Percentiles rank a stretch among this genome's conserved stretches.
Evolutionary conservation across 768 basidiomycete species (phyloP).

Genomic region (Russula olivacea): DNA sequence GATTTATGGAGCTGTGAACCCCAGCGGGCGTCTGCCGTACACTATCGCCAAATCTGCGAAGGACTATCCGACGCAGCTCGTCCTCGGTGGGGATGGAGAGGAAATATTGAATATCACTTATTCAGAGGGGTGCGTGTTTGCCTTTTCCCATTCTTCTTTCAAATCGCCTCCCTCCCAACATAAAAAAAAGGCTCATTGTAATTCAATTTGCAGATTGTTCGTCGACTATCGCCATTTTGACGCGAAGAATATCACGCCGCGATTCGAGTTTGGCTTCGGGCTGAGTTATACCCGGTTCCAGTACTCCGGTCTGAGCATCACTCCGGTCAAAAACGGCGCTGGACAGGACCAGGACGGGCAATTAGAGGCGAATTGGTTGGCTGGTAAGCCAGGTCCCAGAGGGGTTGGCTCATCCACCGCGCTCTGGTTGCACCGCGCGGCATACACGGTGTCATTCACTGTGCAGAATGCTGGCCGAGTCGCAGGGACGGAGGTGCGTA

Average conservation of each 20-base stretch:
- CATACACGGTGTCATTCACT: slow-evolving; percentile 55
- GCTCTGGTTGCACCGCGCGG: slow-evolving; percentile 67
- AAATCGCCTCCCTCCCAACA: too few species aligned
- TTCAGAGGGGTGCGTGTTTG: slow-evolving; percentile 41
- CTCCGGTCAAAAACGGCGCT: slow-evolving; percentile 40
- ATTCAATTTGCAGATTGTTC: slow-evolving; percentile 25
- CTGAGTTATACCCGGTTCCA: slow-evolving; percentile 79
- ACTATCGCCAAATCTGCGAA: slow-evolving; percentile 56
- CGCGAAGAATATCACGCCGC: slow-evolving; percentile 62
- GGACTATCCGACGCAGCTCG: slow-evolving; percentile 48
- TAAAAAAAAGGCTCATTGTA: background rate
- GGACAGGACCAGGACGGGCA: slow-evolving; percentile 35
- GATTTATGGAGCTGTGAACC: slow-evolving; percentile 71
- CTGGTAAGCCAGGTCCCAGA: slow-evolving; percentile 49
- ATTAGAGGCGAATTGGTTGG: slow-evolving; percentile 50
- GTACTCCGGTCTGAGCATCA: slow-evolving; percentile 54
- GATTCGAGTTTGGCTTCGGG: slow-evolving; percentile 88
- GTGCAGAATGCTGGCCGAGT: slow-evolving; percentile 59
- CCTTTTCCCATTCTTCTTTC: slow-evolving; percentile 9
- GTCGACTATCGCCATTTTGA: slow-evolving; percentile 39
- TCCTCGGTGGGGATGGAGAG: slow-evolving; percentile 26
- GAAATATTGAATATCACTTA: slow-evolving; percentile 51
- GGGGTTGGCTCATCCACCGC: slow-evolving; percentile 56
- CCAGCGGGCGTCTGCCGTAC: slow-evolving; percentile 62
- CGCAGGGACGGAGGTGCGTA: slow-evolving; percentile 54